These are phyloP conservation scores for Keqinozyma sinolaborantium DNA, from an alignment of 1,139 yeast species.

Conservation along the genomic window DNA sequence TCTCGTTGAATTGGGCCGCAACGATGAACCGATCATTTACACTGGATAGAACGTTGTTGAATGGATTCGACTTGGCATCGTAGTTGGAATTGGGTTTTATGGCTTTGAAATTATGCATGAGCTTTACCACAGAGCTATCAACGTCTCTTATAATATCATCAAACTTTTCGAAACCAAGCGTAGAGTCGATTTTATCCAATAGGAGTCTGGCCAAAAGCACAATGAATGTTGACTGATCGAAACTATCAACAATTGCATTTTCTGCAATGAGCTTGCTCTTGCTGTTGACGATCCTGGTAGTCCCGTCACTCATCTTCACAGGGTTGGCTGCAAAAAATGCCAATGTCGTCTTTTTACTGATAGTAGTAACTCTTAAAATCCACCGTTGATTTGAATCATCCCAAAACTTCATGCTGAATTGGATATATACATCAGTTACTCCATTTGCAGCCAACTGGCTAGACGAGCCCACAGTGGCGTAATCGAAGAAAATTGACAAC, in stretches of 20 bases:
- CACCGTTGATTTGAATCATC: slow-evolving; percentile 14
- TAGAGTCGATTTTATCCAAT: slow-evolving; percentile 31
- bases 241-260: slow-evolving; percentile 21
- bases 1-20: slow-evolving; percentile 20
- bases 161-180: slow-evolving; percentile 32
- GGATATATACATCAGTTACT: slow-evolving; percentile 22
- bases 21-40: slow-evolving; percentile 16
- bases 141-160: slow-evolving; percentile 22
- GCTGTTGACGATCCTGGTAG: slow-evolving; percentile 12
- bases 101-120: slow-evolving; percentile 33
- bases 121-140: slow-evolving; percentile 22
- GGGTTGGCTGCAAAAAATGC: slow-evolving; percentile 13
- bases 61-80: slow-evolving; percentile 18
- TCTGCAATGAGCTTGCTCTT: slow-evolving; percentile 24
- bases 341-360: slow-evolving; percentile 28
- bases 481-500: slow-evolving; percentile 29
- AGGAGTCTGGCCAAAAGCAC: slow-evolving; percentile 28
- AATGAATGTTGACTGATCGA: slow-evolving; percentile 30
- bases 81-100: slow-evolving; percentile 12
- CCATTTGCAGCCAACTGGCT: slow-evolving; percentile 14
- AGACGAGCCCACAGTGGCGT: slow-evolving; percentile 24
- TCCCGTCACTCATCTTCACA: slow-evolving; percentile 14
- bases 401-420: slow-evolving; percentile 30
- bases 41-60: slow-evolving; percentile 11
- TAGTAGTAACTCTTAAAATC: slow-evolving; percentile 28